Evolutionary conservation across 2,329 filamentous ascomycete genomes (phyloP).

Genomic region (Hymenoscyphus occultus): DNA sequence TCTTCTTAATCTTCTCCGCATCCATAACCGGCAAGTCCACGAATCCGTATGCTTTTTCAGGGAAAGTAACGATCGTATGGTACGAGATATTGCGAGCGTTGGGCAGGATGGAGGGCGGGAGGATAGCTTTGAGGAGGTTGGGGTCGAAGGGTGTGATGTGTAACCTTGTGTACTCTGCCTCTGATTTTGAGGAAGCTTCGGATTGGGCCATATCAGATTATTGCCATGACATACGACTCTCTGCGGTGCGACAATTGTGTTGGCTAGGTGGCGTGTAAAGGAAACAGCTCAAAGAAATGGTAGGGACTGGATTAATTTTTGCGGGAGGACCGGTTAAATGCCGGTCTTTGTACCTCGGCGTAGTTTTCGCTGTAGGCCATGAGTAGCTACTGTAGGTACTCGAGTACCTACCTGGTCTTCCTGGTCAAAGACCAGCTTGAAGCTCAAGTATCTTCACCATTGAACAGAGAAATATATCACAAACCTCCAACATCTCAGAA

Average conservation of each 20-base stretch:
- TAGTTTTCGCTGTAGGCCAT: too few relatives aligned
- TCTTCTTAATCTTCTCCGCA: conserved; percentile 87
- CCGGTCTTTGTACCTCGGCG: not conserved
- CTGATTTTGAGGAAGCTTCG: not conserved
- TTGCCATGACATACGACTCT: not conserved
- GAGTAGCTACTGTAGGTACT: too few relatives aligned
- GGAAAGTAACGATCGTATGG: conserved; percentile 81
- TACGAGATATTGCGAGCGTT: conserved; percentile 80
- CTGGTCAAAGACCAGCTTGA: too few relatives aligned
- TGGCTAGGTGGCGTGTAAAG: not conserved
- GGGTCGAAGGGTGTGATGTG: conserved; percentile 86
- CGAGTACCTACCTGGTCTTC: too few relatives aligned
- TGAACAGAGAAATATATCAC: too few relatives aligned
- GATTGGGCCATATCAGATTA: conserved; percentile 10
- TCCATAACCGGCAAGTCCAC: conserved; percentile 77
- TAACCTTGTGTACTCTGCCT: conserved; percentile 52
- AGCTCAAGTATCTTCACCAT: too few relatives aligned
- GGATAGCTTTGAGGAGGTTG: conserved; percentile 66
- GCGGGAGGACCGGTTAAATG: conserved; percentile 1
- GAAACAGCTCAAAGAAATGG: not conserved
- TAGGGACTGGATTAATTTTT: not conserved
- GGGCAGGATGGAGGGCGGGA: conserved; percentile 65
- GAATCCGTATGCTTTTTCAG: conserved; percentile 87
- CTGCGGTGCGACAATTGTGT: not conserved
- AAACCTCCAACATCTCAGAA: too few relatives aligned